Evolutionary conservation across 2,329 filamentous ascomycete genomes (phyloP).

Genomic region (Sclerotinia subarctica): DNA sequence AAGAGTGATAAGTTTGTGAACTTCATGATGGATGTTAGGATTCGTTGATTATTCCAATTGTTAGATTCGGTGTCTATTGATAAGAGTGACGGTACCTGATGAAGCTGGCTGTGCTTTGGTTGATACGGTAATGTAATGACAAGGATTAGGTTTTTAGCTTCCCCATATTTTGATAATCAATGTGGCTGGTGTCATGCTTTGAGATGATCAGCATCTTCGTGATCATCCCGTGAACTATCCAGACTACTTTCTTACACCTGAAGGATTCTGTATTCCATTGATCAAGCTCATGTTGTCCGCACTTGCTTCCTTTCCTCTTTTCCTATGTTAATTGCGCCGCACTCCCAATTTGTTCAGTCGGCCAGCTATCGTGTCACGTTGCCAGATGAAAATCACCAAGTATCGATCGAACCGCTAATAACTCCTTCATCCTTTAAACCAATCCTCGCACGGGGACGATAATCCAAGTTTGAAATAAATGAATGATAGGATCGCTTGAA

Average conservation of each 20-base stretch:
- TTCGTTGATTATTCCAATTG: neutral
- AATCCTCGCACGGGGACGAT: neutral
- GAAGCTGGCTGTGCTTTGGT: neutral
- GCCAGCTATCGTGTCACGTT: neutral
- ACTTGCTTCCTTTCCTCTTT: neutral
- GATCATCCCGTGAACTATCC: too few species aligned
- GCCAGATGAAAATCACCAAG: neutral
- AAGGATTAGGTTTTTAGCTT: constrained; percentile 8
- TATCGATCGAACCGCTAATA: neutral
- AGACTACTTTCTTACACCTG: too few species aligned
- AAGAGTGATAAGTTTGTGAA: constrained; percentile 48
- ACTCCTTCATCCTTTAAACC: neutral
- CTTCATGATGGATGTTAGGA: constrained; percentile 46
- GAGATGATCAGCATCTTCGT: neutral
- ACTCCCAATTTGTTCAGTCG: neutral
- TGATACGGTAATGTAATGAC: neutral
- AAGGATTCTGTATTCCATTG: too few species aligned
- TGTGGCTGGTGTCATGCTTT: constrained; percentile 12
- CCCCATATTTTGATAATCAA: neutral
- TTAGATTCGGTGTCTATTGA: neutral
- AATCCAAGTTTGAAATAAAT: constrained; percentile 3
- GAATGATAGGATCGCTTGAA: neutral
- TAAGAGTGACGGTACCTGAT: neutral
- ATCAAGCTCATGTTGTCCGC: neutral
- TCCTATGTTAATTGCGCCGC: neutral